These are phyloP conservation scores for Sporothrix globosa DNA, from an alignment of 2,329 filamentous ascomycete genomes.

Conservation along the genomic window DNA sequence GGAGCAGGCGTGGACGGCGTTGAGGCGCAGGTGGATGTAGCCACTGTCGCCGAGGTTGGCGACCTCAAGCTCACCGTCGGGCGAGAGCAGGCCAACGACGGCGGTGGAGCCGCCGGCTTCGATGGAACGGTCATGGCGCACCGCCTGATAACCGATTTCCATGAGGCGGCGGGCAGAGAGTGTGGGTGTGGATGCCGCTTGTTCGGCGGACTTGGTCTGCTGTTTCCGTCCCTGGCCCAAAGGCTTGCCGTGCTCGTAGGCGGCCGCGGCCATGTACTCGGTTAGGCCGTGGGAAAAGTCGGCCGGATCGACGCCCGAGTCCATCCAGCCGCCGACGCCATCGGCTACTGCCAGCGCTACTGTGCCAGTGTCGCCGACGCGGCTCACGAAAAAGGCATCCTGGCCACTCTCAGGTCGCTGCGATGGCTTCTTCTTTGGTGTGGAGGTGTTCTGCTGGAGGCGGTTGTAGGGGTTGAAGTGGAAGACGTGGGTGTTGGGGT, in stretches of 20 bases:
- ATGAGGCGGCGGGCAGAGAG: constrained; percentile 71
- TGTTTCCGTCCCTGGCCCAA: constrained; percentile 33
- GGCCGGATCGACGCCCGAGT: constrained; percentile 88
- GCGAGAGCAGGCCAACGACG: constrained; percentile 76
- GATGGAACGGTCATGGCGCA: constrained; percentile 73
- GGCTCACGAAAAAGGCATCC: constrained; percentile 92
- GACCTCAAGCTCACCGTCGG: constrained; percentile 76
- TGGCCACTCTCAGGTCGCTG: constrained; percentile 79
- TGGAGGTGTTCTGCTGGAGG: constrained; percentile 55
- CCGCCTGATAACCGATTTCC: constrained; percentile 80
- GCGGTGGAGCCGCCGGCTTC: constrained; percentile 88
- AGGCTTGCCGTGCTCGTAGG: constrained; percentile 58
- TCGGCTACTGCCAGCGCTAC: constrained; percentile 90
- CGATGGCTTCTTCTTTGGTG: constrained; percentile 48
- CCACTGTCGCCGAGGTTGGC: constrained; percentile 96
- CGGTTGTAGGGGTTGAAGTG: constrained; percentile 70
- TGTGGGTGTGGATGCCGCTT: constrained; percentile 40
- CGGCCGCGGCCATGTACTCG: constrained; percentile 83
- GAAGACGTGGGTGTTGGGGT: constrained; percentile 70
- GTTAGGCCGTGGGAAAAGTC: constrained; percentile 95
- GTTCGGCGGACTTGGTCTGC: constrained; percentile 36
- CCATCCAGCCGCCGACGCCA: constrained; percentile 92
- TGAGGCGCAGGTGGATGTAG: constrained; percentile 82
- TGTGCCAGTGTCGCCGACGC: constrained; percentile 70
- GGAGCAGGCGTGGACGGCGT: constrained; percentile 81